These are phyloP conservation scores for Calonectria pseudoturangicola DNA, from an alignment of 2,329 filamentous ascomycete genomes.

Conservation along the genomic window DNA sequence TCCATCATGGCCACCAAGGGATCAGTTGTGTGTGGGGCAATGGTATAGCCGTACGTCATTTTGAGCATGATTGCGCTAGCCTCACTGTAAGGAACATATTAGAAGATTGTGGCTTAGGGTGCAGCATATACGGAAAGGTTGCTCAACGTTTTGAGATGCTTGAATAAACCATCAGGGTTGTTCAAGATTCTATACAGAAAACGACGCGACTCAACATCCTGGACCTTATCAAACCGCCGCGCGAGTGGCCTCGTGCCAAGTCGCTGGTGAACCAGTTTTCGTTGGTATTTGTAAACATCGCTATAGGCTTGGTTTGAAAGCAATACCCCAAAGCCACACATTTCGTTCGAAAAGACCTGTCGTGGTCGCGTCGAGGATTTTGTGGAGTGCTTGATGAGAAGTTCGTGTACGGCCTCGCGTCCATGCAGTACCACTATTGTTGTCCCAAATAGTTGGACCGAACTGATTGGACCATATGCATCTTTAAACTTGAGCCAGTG, in stretches of 20 bases:
- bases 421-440: slow-evolving; percentile 65
- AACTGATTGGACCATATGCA: slow-evolving; percentile 61
- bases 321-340: slow-evolving; percentile 51
- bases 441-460: slow-evolving; percentile 62
- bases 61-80: slow-evolving; percentile 54
- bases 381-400: slow-evolving; percentile 60
- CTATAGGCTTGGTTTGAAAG: slow-evolving; percentile 46
- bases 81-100: slow-evolving; percentile 45
- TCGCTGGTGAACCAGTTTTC: slow-evolving; percentile 57
- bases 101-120: neutral
- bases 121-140: neutral
- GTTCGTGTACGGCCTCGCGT: slow-evolving; percentile 58
- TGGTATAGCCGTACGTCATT: slow-evolving; percentile 58
- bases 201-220: slow-evolving; percentile 54
- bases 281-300: slow-evolving; percentile 46
- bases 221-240: slow-evolving; percentile 46
- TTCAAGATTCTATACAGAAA: slow-evolving; percentile 52
- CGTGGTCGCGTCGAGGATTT: slow-evolving; percentile 58
- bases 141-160: slow-evolving; percentile 55
- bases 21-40: slow-evolving; percentile 55
- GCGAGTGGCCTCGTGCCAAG: slow-evolving; percentile 52
- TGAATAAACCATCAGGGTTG: slow-evolving; percentile 45
- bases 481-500: slow-evolving; percentile 66
- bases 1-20: slow-evolving; percentile 56
- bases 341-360: slow-evolving; percentile 46